These are phyloP conservation scores for Xylaria sp. DNA, from an alignment of 2,329 filamentous ascomycete species.

Conservation along the genomic window DNA sequence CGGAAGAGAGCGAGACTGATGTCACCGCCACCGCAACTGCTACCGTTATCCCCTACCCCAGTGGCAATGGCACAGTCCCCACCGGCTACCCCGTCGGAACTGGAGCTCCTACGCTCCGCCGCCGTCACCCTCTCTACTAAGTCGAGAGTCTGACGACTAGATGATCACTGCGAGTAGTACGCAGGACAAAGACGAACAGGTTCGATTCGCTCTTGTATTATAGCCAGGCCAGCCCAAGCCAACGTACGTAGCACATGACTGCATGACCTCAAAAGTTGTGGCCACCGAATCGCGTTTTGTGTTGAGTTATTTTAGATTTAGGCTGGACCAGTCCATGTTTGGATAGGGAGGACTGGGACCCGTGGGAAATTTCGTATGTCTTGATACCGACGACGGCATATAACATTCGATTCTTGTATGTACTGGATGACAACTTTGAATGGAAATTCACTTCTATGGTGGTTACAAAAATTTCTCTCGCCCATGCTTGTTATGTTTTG, in stretches of 20 bases:
- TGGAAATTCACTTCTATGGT: constrained; percentile 32
- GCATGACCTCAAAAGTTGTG: constrained; percentile 25
- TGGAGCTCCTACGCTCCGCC: constrained; percentile 15
- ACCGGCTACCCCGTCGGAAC: constrained; percentile 49
- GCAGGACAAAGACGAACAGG: neutral
- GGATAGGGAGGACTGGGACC: constrained; percentile 15
- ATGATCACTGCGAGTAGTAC: neutral
- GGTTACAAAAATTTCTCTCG: neutral
- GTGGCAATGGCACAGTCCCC: constrained; percentile 44
- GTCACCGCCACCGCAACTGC: constrained; percentile 50
- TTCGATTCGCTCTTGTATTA: constrained; percentile 31
- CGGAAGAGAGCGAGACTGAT: constrained; percentile 31
- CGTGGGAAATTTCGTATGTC: constrained; percentile 11
- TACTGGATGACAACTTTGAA: constrained; percentile 40
- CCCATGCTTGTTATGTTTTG: neutral
- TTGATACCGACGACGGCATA: constrained; percentile 18
- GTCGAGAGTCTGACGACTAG: neutral
- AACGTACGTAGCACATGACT: constrained; percentile 25
- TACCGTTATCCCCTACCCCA: constrained; percentile 54
- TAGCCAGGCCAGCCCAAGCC: constrained; percentile 19
- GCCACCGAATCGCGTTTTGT: constrained; percentile 20
- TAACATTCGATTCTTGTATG: constrained; percentile 43
- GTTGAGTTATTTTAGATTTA: constrained; percentile 23
- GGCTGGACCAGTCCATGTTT: constrained; percentile 24
- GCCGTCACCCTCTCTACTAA: constrained; percentile 37